Evolutionary conservation across 352 stramenopile genomes (phyloP).

Genomic region (Globisporangium alternatum): DNA sequence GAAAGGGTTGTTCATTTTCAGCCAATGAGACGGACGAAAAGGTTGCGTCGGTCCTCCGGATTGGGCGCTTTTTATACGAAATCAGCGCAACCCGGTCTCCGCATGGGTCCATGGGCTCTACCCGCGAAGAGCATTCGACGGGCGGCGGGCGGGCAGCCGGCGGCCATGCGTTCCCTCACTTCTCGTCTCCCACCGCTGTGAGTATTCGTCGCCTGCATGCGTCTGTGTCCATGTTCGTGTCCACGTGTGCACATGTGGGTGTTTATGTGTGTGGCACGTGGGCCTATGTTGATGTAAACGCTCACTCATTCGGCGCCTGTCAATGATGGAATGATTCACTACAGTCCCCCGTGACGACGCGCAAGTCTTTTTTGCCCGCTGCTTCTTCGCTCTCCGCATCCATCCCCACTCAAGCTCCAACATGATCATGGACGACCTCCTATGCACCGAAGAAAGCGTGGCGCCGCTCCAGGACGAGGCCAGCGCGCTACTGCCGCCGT

Average conservation of each 20-base stretch:
- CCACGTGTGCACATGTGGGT: neutral
- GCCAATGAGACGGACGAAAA: neutral
- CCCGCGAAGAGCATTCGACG: constrained; percentile 34
- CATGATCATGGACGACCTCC: constrained; percentile 26
- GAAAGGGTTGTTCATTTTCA: neutral
- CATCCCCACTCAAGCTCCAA: neutral
- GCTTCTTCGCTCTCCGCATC: neutral
- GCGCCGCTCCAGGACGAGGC: constrained; percentile 1
- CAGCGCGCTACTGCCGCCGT: neutral
- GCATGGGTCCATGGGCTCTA: constrained; percentile 14
- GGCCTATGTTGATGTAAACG: neutral
- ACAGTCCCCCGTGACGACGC: constrained; percentile 5
- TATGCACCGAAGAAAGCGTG: constrained; percentile 32
- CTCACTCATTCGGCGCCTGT: neutral
- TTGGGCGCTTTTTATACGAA: neutral
- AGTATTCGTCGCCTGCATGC: constrained; percentile 12
- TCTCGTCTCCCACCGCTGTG: constrained; percentile 28
- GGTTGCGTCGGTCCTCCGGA: neutral
- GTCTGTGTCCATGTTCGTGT: neutral
- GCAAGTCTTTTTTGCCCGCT: neutral
- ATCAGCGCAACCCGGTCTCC: neutral
- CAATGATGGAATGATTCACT: constrained; percentile 14
- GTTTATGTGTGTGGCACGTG: neutral
- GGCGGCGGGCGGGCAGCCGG: constrained; percentile 1
- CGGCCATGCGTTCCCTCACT: constrained; percentile 20